Base-by-base conservation (phyloP, 169 alveolate genomes). In the Plasmodium gallinaceum region DNA sequence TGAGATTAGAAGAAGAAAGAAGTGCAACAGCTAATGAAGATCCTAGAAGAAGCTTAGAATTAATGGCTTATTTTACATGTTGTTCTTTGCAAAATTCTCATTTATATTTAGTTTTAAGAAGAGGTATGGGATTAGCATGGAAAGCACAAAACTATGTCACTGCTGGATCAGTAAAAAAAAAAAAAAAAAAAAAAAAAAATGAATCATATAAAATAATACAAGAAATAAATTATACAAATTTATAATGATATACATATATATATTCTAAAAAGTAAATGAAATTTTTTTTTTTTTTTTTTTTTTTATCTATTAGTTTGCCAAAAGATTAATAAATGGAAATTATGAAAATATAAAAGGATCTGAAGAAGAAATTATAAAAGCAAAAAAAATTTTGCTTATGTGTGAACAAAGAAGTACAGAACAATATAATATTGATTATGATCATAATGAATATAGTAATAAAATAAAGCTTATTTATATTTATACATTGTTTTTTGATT, bases 61-160 rank as follows among this genome's bases (percentile, higher is more conserved):
- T 95, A 18, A 96, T 95, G 69, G 96, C 97, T 9, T 95, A 94
- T 71, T 94, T 95, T 87, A 80, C 97, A 7, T 95, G 97, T 73
- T 95, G 96, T 24, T 76, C 94, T 57, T 52, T 95, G 88, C 95
- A 93, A 51, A 94, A 95, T 45, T 91, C 94, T 5, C 97, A 95
- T 72, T 64, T 75, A n/a, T 95, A 94, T 68, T 65, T 95, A 43
- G 97, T 94, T 70, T 68, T 95, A 60, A 75, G 97, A 43, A 93
- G 97, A 52, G 95, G 96, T 12, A 94, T 95, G 95, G 97, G 97
- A n/a, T 88, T 95, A 39, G 94, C 95, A 45, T 95, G 97, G 97
- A 95, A 95, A 76, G 96, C 97, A 5, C 95, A 95, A 39, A 95
- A 95, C 70, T 95, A 94, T 74, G 89, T 70, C n/a, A 95, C 96